These are phyloP conservation scores for Cichorium intybus DNA, from an alignment of 140 eudicot genomes.

Conservation along the genomic window DNA sequence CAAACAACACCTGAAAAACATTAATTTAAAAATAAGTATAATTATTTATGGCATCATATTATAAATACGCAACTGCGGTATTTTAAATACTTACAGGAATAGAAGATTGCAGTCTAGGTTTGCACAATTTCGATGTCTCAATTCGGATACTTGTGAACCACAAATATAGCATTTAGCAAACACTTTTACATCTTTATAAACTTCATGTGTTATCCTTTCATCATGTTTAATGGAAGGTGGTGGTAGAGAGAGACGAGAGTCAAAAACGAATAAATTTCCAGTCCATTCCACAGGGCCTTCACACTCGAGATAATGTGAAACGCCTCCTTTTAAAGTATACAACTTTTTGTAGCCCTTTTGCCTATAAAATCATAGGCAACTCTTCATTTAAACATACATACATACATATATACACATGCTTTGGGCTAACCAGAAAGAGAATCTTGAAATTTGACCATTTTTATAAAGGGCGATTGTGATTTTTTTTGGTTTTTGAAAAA, in stretches of 20 bases:
- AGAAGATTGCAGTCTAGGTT: conserved; percentile 93
- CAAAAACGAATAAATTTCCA: conserved; percentile 89
- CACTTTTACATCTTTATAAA: conserved; percentile 22
- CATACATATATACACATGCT: neutral
- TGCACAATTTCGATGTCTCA: conserved; percentile 97
- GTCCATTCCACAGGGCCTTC: conserved; percentile 86
- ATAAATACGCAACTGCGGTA: neutral
- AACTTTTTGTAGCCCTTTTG: conserved; percentile 83
- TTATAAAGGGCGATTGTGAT: no score
- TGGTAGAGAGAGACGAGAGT: conserved; percentile 87
- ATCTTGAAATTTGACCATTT: no score
- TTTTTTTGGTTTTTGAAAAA: no score
- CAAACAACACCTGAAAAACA: conserved; percentile 74
- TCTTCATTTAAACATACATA: neutral
- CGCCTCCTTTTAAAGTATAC: conserved; percentile 85
- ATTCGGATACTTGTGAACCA: conserved; percentile 67
- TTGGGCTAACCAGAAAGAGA: no score
- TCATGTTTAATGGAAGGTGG: conserved; percentile 60
- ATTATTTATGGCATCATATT: neutral
- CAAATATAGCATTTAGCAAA: conserved; percentile 91
- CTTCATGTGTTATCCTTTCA: conserved; percentile 29
- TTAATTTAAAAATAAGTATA: neutral
- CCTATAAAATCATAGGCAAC: conserved; percentile 33
- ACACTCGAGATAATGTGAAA: conserved; percentile 74
- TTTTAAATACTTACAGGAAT: conserved; percentile 61